Percentiles rank a stretch among this genome's conserved stretches.
phyloP scores from a whole-genome alignment of 441 rosid genomes.

The Populus hybrid region DNA sequence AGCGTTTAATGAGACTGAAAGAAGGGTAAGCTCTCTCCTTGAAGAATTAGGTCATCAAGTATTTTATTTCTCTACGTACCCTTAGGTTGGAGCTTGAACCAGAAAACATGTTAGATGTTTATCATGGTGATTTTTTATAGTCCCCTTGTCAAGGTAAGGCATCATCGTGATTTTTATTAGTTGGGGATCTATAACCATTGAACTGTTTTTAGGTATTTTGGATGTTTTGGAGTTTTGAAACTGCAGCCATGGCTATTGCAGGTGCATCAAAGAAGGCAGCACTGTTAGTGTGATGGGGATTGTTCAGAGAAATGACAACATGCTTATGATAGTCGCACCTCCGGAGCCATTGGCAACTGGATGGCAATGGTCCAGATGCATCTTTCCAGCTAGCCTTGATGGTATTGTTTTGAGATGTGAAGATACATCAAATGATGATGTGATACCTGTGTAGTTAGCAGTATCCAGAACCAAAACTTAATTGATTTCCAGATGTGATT shows the following conservation, averaged over 20 bases:
- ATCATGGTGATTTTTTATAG: background rate
- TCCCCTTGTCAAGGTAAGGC: background rate
- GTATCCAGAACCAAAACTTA: conserved; percentile 1
- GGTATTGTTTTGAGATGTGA: conserved; percentile 85
- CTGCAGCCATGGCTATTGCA: conserved; percentile 13
- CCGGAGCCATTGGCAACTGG: conserved; percentile 74
- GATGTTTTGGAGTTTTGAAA: background rate
- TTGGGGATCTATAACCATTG: background rate
- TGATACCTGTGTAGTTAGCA: conserved; percentile 56
- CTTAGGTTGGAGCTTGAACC: background rate
- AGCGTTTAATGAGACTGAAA: conserved; percentile 49
- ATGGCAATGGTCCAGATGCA: conserved; percentile 74
- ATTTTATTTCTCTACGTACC: background rate
- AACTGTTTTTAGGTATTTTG: background rate
- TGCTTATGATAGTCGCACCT: conserved; percentile 77
- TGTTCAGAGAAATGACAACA: conserved; percentile 79
- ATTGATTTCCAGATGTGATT: background rate
- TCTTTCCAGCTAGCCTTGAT: conserved; percentile 72
- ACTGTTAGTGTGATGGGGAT: conserved; percentile 87
- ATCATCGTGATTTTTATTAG: background rate
- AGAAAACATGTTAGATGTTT: background rate
- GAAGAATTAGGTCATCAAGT: background rate
- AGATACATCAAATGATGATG: conserved; percentile 76
- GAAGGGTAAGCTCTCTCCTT: conserved; percentile 38
- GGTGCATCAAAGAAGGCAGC: conserved; percentile 90